Evolutionary conservation across 2,329 filamentous ascomycete genomes (phyloP).

Genomic region (Hypoxylon sp.): DNA sequence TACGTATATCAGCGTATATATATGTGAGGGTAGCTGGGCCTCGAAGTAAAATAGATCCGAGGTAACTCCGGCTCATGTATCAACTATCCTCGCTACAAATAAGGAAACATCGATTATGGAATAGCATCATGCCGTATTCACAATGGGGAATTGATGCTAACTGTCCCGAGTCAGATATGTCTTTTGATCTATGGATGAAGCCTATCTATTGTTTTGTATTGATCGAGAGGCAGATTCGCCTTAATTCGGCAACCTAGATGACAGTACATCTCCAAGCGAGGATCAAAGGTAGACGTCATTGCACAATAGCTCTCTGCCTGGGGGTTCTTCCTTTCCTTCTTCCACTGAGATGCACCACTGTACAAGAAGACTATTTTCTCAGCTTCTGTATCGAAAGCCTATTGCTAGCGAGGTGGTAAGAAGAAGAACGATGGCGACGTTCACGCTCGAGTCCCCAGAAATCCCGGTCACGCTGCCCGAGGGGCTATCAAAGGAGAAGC

Average conservation of each 20-base stretch:
- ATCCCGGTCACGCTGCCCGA: conserved; percentile 55
- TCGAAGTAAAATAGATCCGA: neutral
- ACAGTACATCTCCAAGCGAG: neutral
- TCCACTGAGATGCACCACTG: conserved; percentile 12
- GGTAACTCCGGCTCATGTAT: neutral
- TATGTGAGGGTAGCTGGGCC: too few relatives aligned
- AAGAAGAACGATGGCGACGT: conserved; percentile 49
- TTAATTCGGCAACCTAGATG: neutral
- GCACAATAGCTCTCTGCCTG: neutral
- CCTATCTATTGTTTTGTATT: neutral
- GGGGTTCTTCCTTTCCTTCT: neutral
- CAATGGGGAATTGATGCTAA: too few relatives aligned
- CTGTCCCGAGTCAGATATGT: too few relatives aligned
- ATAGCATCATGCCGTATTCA: too few relatives aligned
- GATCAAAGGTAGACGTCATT: neutral
- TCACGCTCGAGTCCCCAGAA: conserved; percentile 49
- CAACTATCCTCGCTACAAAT: too few relatives aligned
- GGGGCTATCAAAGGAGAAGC: conserved; percentile 54
- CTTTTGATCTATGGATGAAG: neutral
- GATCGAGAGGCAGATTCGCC: neutral
- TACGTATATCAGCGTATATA: too few relatives aligned
- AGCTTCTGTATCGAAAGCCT: neutral
- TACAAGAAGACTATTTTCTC: neutral
- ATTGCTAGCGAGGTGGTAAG: neutral
- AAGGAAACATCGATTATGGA: too few relatives aligned